These are phyloP conservation scores for Myochromella boudieri DNA, from an alignment of 768 basidiomycete species.

Conservation along the genomic window DNA sequence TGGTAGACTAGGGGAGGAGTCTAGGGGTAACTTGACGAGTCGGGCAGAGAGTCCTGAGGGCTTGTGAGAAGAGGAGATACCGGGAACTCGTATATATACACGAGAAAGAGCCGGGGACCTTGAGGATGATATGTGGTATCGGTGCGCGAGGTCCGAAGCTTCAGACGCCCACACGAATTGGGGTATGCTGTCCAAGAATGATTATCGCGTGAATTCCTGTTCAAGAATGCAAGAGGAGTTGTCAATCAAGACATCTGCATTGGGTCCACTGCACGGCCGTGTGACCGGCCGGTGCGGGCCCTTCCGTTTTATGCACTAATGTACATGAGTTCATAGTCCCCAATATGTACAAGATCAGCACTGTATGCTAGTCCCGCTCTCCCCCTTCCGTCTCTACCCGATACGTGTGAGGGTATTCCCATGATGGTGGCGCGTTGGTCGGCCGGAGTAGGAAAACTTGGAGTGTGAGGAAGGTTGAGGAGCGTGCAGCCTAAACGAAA, in stretches of 20 bases:
- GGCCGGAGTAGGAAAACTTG: too few relatives aligned
- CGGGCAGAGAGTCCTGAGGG: neutral
- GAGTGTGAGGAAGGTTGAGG: too few relatives aligned
- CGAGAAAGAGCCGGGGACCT: too few relatives aligned
- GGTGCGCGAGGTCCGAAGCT: constrained; percentile 6
- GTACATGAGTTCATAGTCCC: constrained; percentile 1
- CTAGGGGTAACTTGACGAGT: constrained; percentile 5
- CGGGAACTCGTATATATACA: constrained; percentile 5
- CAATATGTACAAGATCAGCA: too few relatives aligned
- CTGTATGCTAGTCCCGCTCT: too few relatives aligned
- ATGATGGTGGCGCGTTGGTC: too few relatives aligned
- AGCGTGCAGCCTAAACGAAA: too few relatives aligned
- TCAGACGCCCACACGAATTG: constrained; percentile 1
- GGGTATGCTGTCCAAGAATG: constrained; percentile 6
- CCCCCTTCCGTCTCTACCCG: constrained; percentile 8
- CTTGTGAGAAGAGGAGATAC: neutral
- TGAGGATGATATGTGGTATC: too few relatives aligned
- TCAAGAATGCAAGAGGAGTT: constrained; percentile 6
- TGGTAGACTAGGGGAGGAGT: neutral
- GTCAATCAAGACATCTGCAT: constrained; percentile 16
- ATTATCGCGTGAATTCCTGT: constrained; percentile 13
- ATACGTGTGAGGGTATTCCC: constrained; percentile 3
- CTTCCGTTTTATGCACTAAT: neutral
- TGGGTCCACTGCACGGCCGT: constrained; percentile 6
- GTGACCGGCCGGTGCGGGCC: constrained; percentile 6